These are phyloP conservation scores for Roridomyces roridus DNA, from an alignment of 768 basidiomycete genomes.

Conservation along the genomic window DNA sequence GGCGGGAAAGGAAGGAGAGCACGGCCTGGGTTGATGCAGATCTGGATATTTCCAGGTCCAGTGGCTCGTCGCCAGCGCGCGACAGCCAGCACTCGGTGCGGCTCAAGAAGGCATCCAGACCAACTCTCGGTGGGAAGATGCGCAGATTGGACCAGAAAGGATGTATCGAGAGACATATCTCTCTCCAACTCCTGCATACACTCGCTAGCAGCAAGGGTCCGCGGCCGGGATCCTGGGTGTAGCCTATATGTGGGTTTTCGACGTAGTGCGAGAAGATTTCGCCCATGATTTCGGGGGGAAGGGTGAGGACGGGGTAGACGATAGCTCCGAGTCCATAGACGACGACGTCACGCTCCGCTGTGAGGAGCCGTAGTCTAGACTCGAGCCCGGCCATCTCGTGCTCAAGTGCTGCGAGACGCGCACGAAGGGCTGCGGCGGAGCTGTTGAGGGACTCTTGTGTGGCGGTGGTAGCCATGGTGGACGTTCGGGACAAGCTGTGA, in stretches of 20 bases:
- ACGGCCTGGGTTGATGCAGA: background rate
- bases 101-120: background rate
- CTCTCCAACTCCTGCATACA: slow-evolving; percentile 10
- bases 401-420: slow-evolving; percentile 8
- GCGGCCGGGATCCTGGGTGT: background rate
- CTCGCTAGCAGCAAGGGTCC: slow-evolving; percentile 4
- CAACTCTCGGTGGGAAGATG: slow-evolving; percentile 3
- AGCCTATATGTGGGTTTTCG: background rate
- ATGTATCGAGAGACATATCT: slow-evolving; percentile 1
- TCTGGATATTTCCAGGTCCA: background rate
- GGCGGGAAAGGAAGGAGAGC: background rate
- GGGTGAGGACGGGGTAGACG: slow-evolving; percentile 7
- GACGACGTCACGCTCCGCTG: background rate
- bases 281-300: slow-evolving; percentile 8
- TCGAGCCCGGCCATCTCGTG: slow-evolving; percentile 8
- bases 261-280: slow-evolving; percentile 9
- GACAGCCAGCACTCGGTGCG: slow-evolving; percentile 2
- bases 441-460: too few species aligned
- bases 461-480: too few species aligned
- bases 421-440: background rate
- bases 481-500: too few species aligned
- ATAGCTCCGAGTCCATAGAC: background rate
- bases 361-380: background rate
- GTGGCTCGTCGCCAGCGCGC: background rate
- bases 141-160: too few species aligned